These are phyloP conservation scores for Cardamine chenopodiifolia DNA, from an alignment of 345 rosid genomes.

Conservation along the genomic window DNA sequence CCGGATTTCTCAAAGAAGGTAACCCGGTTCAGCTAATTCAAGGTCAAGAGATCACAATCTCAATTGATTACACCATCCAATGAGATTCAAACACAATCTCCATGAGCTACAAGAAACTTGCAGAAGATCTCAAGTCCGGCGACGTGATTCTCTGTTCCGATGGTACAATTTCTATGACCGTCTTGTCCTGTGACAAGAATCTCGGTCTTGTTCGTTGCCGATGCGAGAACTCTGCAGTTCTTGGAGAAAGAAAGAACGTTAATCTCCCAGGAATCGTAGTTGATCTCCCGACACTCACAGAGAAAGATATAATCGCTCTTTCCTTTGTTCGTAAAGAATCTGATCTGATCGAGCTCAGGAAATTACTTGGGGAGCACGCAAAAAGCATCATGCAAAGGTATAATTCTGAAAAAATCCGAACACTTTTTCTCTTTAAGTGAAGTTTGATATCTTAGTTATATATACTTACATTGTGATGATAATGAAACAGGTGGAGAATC, in stretches of 20 bases:
- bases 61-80: slow-evolving; percentile 43
- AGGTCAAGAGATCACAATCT: slow-evolving; percentile 64
- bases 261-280: slow-evolving; percentile 68
- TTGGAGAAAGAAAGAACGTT: slow-evolving; percentile 67
- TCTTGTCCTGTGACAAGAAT: slow-evolving; percentile 48
- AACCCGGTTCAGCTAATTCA: slow-evolving; percentile 58
- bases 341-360: slow-evolving; percentile 56
- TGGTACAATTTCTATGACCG: slow-evolving; percentile 58
- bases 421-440: neutral
- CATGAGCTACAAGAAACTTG: slow-evolving; percentile 67
- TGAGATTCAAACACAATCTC: slow-evolving; percentile 58
- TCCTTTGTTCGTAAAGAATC: slow-evolving; percentile 69
- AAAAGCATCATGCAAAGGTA: slow-evolving; percentile 48
- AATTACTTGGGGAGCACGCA: slow-evolving; percentile 49
- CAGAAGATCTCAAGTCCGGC: slow-evolving; percentile 54
- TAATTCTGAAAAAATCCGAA: neutral
- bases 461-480: neutral
- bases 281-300: slow-evolving; percentile 65
- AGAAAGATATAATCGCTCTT: slow-evolving; percentile 63
- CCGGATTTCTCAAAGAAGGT: slow-evolving; percentile 63
- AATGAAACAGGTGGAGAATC: slow-evolving; percentile 63
- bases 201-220: slow-evolving; percentile 54
- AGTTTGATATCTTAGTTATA: neutral
- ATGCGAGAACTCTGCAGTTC: slow-evolving; percentile 59
- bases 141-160: slow-evolving; percentile 59